Conservation (phyloP, 1,139 yeast species). For the Lodderomyces metapsilosis region DNA sequence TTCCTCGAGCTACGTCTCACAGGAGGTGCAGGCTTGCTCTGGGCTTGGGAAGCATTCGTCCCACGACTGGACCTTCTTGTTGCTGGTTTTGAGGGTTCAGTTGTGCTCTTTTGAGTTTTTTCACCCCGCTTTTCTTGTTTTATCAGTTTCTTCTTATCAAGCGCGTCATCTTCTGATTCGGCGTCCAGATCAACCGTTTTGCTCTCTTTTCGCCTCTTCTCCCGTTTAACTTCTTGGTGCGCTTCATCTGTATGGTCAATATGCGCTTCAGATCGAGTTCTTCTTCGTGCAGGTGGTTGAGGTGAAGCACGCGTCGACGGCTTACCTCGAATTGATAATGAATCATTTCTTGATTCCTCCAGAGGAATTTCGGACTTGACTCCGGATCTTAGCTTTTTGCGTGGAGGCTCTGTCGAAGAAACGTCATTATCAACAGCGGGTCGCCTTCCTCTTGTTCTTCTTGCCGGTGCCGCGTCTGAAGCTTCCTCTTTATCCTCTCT, state of each 20-base stretch:
- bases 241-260: conserved; percentile 18
- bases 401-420: conserved; percentile 16
- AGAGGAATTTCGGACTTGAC: conserved; percentile 21
- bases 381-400: conserved; percentile 29
- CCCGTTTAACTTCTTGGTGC: conserved; percentile 5
- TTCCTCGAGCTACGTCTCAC: conserved; percentile 28
- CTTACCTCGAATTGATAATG: conserved; percentile 11
- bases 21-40: conserved; percentile 15
- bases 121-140: conserved; percentile 9
- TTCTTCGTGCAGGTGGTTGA: conserved; percentile 20
- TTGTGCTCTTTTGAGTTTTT: conserved; percentile 6
- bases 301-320: conserved; percentile 12
- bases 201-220: conserved; percentile 4
- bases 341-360: conserved; percentile 14
- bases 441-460: conserved; percentile 15
- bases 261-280: conserved; percentile 28
- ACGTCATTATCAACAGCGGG: background rate
- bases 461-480: conserved; percentile 11
- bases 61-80: conserved; percentile 28
- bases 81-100: conserved; percentile 12
- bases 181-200: conserved; percentile 1
- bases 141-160: conserved; percentile 13
- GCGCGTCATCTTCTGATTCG: conserved; percentile 8
- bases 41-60: conserved; percentile 11
- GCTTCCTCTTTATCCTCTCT: conserved; percentile 17